Evolutionary conservation across 257 asterid genomes (phyloP).

Genomic region (Rauvolfia tetraphylla): DNA sequence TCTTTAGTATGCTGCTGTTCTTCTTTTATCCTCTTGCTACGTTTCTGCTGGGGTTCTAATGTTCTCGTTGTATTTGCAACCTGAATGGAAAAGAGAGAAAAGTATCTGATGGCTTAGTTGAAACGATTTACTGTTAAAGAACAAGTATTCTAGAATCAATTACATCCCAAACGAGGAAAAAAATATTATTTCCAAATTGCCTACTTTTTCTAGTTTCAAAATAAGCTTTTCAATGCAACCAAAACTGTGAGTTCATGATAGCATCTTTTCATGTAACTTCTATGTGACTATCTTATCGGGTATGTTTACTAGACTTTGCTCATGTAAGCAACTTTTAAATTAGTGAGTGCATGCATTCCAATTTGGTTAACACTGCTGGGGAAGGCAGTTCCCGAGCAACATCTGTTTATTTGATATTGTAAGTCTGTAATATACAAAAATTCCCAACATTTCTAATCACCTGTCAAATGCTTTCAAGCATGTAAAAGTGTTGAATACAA

Average conservation of each 20-base stretch:
- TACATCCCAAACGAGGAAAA: background rate
- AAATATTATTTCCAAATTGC: background rate
- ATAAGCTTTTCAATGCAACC: background rate
- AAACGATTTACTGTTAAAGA: too few relatives aligned
- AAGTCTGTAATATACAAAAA: background rate
- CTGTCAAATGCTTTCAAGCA: background rate
- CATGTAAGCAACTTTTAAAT: background rate
- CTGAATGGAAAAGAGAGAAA: background rate
- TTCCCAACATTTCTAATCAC: background rate
- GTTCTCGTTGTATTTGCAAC: slow-evolving; percentile 1
- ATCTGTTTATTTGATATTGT: background rate
- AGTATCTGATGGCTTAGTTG: background rate
- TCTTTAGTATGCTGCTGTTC: background rate
- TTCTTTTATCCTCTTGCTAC: background rate
- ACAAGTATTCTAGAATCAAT: background rate
- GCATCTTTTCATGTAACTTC: background rate
- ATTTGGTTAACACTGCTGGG: background rate
- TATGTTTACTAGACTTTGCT: background rate
- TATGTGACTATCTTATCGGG: background rate
- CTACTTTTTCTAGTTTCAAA: background rate
- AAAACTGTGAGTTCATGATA: background rate
- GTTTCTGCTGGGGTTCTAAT: background rate
- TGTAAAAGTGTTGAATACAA: slow-evolving; percentile 5
- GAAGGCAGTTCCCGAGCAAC: background rate
- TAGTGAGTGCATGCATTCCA: background rate